Base-by-base conservation (phyloP, 495 filamentous ascomycete genomes). In the Podospora australis region DNA sequence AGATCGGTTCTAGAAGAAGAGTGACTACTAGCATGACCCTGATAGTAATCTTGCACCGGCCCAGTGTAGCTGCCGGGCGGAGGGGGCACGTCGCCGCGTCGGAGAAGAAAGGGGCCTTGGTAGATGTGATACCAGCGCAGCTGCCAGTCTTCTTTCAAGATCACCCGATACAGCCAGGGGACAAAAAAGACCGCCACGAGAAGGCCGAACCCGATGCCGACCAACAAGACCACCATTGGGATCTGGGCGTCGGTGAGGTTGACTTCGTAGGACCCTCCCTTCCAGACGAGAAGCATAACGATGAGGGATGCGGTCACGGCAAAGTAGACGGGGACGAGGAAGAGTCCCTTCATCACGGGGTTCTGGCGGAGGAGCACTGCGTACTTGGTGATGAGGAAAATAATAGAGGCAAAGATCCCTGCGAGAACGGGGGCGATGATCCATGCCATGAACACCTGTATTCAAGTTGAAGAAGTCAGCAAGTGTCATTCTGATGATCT, bases 341-440 rank as follows among this genome's bases (percentile, higher is more conserved):
- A 55, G 56, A 87, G 71, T 6, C 74, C 82, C 64, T 59, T 60
- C 38, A 71, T 73, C 47, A 81, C 72, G 1, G 81, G 73, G 52
- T 84, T 73, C 6, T 60, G 57, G 34, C 83, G 77, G 46, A 73
- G 62, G 25, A 83, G 70, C 9, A 86, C 80, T 28, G 67, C 62
- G 59, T 79, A 81, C 65, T 87, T 87, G 50, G 82, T 73, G 44
- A 74, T 66, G 1, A 68, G 64, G 59, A 87, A 85, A 62, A 87
- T 76, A 55, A 78, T 66, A 41, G 81, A 70, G 2, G 72, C 77
- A 44, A 78, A 76, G 25, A 63, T 66, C 2, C 71, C 76, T 5
- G 78, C 43, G 3, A 76, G 69, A 44, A 77, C 67, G 1, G 83
- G 83, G n/a, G 83, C 77, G 52, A 87, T 79, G 41, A 73, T 71